Percentiles rank a stretch among this genome's conserved stretches.
These are phyloP conservation scores for Colletotrichum noveboracense DNA, from an alignment of 2,329 filamentous ascomycete genomes.

Conservation along the genomic window DNA sequence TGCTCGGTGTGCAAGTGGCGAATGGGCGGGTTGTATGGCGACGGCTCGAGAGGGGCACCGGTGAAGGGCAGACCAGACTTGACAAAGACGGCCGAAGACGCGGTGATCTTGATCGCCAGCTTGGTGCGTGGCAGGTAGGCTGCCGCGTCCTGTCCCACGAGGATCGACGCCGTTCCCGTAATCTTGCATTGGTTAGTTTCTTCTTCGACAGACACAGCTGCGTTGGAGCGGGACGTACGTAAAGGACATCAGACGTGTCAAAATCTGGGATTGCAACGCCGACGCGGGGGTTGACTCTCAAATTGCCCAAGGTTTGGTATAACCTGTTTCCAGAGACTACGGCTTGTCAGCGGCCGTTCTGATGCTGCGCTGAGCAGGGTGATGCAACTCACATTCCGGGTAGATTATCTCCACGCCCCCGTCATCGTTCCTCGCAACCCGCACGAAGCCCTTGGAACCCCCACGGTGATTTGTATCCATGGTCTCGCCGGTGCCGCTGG, in stretches of 20 bases:
- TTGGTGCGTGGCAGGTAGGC: conserved; percentile 71
- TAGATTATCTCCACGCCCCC: conserved; percentile 64
- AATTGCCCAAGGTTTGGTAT: conserved; percentile 84
- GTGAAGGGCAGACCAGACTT: conserved; percentile 71
- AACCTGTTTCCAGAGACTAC: conserved; percentile 77
- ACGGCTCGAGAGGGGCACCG: conserved; percentile 61
- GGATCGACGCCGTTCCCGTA: conserved; percentile 71
- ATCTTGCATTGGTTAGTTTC: conserved; percentile 33
- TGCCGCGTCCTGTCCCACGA: conserved; percentile 68
- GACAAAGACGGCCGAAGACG: conserved; percentile 68
- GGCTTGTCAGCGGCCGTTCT: not conserved
- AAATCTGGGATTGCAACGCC: conserved; percentile 80
- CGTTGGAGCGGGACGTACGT: conserved; percentile 38
- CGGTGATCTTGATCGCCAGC: conserved; percentile 71
- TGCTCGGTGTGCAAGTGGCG: conserved; percentile 67
- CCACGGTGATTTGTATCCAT: conserved; percentile 90
- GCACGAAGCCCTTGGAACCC: conserved; percentile 75
- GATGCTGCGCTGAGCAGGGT: not conserved
- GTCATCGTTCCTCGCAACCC: conserved; percentile 64
- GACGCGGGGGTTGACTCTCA: conserved; percentile 68
- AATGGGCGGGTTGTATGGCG: conserved; percentile 81
- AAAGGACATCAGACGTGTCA: conserved; percentile 73
- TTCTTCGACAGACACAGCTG: not conserved
- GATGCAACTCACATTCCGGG: conserved; percentile 66
- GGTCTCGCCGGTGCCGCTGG: conserved; percentile 65